Percentiles rank a stretch among this genome's conserved stretches.
phyloP scores from a whole-genome alignment of 768 basidiomycete species.

The Suillus subalutaceus region DNA sequence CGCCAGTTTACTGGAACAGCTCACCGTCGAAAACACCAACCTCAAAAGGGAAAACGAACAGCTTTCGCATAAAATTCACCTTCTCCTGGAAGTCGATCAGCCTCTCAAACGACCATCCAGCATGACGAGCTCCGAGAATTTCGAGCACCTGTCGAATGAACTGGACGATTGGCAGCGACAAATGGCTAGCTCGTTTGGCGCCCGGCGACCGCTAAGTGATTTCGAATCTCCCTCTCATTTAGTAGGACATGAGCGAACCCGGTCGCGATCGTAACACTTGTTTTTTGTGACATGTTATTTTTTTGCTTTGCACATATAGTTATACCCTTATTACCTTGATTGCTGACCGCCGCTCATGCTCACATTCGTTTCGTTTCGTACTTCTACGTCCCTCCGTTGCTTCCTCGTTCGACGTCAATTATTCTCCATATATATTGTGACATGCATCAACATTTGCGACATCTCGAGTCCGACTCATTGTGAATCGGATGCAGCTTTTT shows the following conservation, averaged over 20 bases:
- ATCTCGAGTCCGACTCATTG: conserved; percentile 28
- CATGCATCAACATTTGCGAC: conserved; percentile 31
- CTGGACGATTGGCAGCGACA: conserved; percentile 88
- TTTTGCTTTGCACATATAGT: conserved; percentile 36
- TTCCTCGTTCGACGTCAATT: conserved; percentile 37
- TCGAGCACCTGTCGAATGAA: conserved; percentile 79
- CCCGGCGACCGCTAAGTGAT: conserved; percentile 70
- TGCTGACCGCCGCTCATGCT: conserved; percentile 37
- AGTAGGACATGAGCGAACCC: conserved; percentile 56
- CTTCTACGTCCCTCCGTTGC: conserved; percentile 36
- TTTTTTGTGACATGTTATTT: conserved; percentile 18
- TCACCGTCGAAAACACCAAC: conserved; percentile 77
- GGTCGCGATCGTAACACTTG: conserved; percentile 52
- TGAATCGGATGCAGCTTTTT: conserved; percentile 44
- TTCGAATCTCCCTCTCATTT: conserved; percentile 60
- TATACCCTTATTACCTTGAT: conserved; percentile 38
- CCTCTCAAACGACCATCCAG: conserved; percentile 74
- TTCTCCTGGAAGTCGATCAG: conserved; percentile 86
- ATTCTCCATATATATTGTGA: conserved; percentile 39
- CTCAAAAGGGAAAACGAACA: conserved; percentile 87
- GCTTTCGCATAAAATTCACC: conserved; percentile 87
- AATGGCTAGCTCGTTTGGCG: conserved; percentile 77
- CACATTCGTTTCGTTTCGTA: conserved; percentile 62
- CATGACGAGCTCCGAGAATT: conserved; percentile 84
- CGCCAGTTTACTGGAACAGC: conserved; percentile 77